phyloP scores from a whole-genome alignment of 768 basidiomycete genomes.

The Tremella yokohamensis region DNA sequence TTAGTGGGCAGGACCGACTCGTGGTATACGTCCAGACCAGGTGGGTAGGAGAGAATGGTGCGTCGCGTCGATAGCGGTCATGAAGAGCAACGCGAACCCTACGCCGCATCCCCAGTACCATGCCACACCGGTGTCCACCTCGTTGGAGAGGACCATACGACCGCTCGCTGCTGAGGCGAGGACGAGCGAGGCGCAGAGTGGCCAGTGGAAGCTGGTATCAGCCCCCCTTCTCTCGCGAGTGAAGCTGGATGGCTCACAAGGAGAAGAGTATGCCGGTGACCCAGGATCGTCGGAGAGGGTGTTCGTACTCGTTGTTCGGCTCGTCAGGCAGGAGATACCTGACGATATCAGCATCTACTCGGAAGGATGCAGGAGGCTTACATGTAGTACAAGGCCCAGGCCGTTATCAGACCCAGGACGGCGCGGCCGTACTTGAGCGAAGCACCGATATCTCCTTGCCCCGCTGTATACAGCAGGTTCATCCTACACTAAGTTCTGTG shows the following conservation, averaged over 20 bases:
- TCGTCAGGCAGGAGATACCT: slow-evolving; percentile 23
- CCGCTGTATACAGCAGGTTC: slow-evolving; percentile 22
- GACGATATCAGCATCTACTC: neutral
- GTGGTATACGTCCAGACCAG: slow-evolving; percentile 14
- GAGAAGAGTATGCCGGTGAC: slow-evolving; percentile 22
- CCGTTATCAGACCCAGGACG: slow-evolving; percentile 22
- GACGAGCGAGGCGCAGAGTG: slow-evolving; percentile 36
- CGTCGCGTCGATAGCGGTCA: slow-evolving; percentile 27
- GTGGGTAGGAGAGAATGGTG: slow-evolving; percentile 27
- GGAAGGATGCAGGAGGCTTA: neutral
- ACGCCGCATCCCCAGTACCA: slow-evolving; percentile 43
- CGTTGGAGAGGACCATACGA: slow-evolving; percentile 22
- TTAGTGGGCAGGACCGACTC: slow-evolving; percentile 16
- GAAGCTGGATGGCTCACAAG: slow-evolving; percentile 15
- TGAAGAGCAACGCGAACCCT: slow-evolving; percentile 28
- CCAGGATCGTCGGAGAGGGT: slow-evolving; percentile 30
- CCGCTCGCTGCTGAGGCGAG: slow-evolving; percentile 37
- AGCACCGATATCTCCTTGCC: slow-evolving; percentile 16
- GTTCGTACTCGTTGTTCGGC: slow-evolving; percentile 29
- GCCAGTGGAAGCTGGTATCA: slow-evolving; percentile 38
- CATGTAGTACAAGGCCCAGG: slow-evolving; percentile 30
- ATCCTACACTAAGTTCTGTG: slow-evolving; percentile 10
- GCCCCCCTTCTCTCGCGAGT: neutral
- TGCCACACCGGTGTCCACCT: slow-evolving; percentile 19
- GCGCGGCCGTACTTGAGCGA: slow-evolving; percentile 21